These are phyloP conservation scores for Jackrogersella multiformis DNA, from an alignment of 495 filamentous ascomycete species.

Conservation along the genomic window DNA sequence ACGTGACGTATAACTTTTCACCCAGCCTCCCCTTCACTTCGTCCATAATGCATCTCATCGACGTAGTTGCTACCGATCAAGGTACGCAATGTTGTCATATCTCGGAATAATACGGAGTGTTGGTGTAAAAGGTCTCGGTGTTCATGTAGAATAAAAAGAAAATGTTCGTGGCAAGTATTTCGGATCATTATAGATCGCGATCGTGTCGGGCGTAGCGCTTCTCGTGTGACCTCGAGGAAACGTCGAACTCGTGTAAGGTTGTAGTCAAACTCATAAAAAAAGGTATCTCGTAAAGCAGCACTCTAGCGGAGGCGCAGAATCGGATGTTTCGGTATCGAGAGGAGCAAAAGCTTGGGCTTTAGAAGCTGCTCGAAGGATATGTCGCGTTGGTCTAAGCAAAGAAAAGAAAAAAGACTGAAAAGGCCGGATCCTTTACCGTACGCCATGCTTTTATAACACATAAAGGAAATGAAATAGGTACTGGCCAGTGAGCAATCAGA, in stretches of 20 bases:
- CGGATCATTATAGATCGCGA: constrained; percentile 34
- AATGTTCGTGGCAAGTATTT: constrained; percentile 18
- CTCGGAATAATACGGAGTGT: not conserved
- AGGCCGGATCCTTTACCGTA: constrained; percentile 24
- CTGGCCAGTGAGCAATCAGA: constrained; percentile 36
- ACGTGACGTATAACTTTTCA: constrained; percentile 14
- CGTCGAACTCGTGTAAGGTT: constrained; percentile 34
- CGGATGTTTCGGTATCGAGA: constrained; percentile 1
- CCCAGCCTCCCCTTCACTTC: constrained; percentile 9
- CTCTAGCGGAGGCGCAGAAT: constrained; percentile 12
- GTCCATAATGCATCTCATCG: constrained; percentile 20
- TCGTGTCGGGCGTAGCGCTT: constrained; percentile 32
- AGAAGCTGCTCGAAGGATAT: constrained; percentile 3
- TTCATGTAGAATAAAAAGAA: constrained; percentile 27
- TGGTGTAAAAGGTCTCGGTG: constrained; percentile 7
- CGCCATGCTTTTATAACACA: constrained; percentile 42
- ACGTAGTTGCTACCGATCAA: not conserved
- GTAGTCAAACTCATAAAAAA: constrained; percentile 30
- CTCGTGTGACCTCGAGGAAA: constrained; percentile 27
- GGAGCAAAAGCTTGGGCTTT: constrained; percentile 21
- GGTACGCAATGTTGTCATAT: constrained; percentile 1
- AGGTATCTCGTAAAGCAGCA: constrained; percentile 23
- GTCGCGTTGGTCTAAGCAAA: constrained; percentile 13
- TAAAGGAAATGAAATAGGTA: constrained; percentile 17
- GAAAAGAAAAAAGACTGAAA: constrained; percentile 19